Base-by-base conservation (phyloP, 192 early-diverging fungal genomes). In the Funneliformis geosporum region DNA sequence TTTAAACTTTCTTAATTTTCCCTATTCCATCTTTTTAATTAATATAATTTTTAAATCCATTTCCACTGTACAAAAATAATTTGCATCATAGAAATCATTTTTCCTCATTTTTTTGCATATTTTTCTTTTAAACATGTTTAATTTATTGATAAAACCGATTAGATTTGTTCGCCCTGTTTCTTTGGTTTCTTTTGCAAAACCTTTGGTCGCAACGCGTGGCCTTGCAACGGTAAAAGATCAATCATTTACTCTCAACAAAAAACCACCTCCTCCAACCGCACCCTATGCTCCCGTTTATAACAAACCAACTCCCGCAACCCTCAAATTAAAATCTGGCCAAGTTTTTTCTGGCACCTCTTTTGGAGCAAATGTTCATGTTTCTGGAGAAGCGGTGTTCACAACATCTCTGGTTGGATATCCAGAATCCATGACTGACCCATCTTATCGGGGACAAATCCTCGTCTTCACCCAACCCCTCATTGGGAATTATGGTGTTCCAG, bases 351-450 rank as follows among this genome's bases (percentile, higher is more conserved):
- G 95, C 59, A 89, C 88, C 5, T 97, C 95, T 5, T 98, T 97
- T 82, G 97, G 97, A 62, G 94, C 95, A 0, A 82, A 93, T 11
- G 80, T 82, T 9, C 82, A 88, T 18, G 75, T 88, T 8, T 88
- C 95, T 71, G 97, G 97, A 81, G 97, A 98, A 84, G 93, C 94
- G 14, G 97, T 98, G 23, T 98, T 98, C 81, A 97, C 97, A 40
- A 97, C 96, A 0, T 94, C 94, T 10, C 81, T 97, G 65, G 97
- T 97, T 16, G 97, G 97, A 40, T 98, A 98, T 86, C 95, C 97
- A 16, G 97, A 98, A 85, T 96, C 94, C 8, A 96, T 98, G 96
- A 97, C 95, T 65, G 97, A 98, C 81, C 97, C 97, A 9, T 97
- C 96, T n/a, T 98, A 98, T 85, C 87, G 85, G 55, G 97, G 97